Conservation (phyloP, 805 yeast genomes). For the Saccharomycopsis guyanensis region DNA sequence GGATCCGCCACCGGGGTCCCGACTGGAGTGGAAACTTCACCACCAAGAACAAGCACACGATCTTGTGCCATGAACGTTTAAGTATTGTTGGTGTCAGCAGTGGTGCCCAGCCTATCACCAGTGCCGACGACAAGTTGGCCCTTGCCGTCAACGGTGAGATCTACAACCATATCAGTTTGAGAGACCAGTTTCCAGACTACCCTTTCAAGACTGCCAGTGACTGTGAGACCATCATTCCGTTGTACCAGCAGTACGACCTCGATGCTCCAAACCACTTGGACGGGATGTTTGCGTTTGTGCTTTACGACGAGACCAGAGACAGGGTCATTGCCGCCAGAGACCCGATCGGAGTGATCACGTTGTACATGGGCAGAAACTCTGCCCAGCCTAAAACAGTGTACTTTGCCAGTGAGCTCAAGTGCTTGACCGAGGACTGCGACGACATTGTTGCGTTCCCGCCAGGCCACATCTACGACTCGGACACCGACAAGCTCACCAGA, state of each 20-base stretch:
- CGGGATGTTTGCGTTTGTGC: slow-evolving; percentile 96
- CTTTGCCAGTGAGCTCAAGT: slow-evolving; percentile 93
- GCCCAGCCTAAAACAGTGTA: slow-evolving; percentile 64
- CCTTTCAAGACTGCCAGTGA: slow-evolving; percentile 80
- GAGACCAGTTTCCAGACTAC: slow-evolving; percentile 70
- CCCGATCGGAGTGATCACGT: slow-evolving; percentile 94
- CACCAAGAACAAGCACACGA: slow-evolving; percentile 56
- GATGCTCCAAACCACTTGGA: slow-evolving; percentile 92
- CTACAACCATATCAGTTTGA: slow-evolving; percentile 88
- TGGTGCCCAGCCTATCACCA: slow-evolving; percentile 96
- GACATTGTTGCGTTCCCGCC: slow-evolving; percentile 93
- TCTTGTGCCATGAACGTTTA: slow-evolving; percentile 90
- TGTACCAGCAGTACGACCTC: slow-evolving; percentile 74
- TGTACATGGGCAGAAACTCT: slow-evolving; percentile 84
- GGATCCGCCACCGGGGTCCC: slow-evolving; percentile 98
- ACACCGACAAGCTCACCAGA: slow-evolving; percentile 76
- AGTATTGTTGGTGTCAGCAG: slow-evolving; percentile 96
- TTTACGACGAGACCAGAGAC: slow-evolving; percentile 78
- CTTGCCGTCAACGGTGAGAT: slow-evolving; percentile 97
- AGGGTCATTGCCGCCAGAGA: slow-evolving; percentile 96
- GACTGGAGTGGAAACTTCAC: slow-evolving; percentile 94
- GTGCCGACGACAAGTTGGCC: slow-evolving; percentile 62
- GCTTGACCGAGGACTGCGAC: slow-evolving; percentile 92
- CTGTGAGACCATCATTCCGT: slow-evolving; percentile 96
- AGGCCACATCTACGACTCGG: slow-evolving; percentile 93